These are phyloP conservation scores for Chlorella sp. DNA, from an alignment of 139 green algal species.

Conservation along the genomic window DNA sequence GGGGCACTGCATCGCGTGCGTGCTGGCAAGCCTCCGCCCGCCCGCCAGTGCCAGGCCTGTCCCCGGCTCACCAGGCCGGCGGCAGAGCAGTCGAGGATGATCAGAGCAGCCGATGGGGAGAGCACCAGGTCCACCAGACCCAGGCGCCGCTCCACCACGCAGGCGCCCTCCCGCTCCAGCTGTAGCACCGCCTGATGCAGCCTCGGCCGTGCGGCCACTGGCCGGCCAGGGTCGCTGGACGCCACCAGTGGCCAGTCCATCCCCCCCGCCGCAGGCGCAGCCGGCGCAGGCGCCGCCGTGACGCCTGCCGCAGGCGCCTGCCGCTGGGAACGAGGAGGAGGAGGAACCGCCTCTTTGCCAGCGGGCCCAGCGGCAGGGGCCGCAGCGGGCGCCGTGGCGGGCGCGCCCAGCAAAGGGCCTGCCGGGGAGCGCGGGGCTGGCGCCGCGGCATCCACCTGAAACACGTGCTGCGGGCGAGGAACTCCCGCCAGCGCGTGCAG, in stretches of 20 bases:
- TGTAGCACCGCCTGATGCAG: conserved; percentile 44
- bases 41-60: no score
- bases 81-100: conserved; percentile 28
- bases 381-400: background rate
- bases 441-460: background rate
- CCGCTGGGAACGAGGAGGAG: background rate
- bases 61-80: conserved; percentile 5
- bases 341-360: background rate
- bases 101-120: conserved; percentile 22
- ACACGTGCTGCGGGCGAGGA: background rate
- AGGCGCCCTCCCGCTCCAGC: conserved; percentile 32
- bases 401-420: background rate
- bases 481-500: background rate
- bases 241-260: conserved; percentile 39
- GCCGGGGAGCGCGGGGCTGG: background rate
- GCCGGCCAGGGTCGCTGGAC: conserved; percentile 21
- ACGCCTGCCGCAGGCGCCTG: background rate
- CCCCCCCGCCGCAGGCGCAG: background rate
- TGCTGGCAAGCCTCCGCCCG: background rate
- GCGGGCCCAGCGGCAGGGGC: background rate
- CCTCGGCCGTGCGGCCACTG: conserved; percentile 13
- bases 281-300: background rate
- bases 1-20: background rate
- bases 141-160: conserved; percentile 40
- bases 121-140: conserved; percentile 32